A percentile compares a stretch with the other conserved stretches of the same genome.
Evolutionary conservation across 169 alveolate genomes (phyloP).

Genomic region (Eimeria maxima): DNA sequence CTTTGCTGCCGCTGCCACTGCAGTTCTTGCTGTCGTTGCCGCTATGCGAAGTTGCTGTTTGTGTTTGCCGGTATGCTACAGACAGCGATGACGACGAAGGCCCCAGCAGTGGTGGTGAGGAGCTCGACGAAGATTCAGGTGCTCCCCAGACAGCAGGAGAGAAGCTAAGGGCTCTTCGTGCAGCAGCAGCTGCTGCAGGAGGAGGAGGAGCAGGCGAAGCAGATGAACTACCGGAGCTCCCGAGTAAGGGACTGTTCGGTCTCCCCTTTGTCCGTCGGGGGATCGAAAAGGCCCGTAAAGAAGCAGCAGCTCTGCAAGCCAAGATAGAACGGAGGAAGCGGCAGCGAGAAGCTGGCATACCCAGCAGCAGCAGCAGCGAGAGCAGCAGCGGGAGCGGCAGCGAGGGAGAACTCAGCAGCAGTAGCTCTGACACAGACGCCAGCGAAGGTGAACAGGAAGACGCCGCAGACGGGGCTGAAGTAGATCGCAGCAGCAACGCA

Average conservation of each 20-base stretch:
- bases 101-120: not conserved
- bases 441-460: not conserved
- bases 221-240: constrained; percentile 23
- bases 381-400: constrained; percentile 52
- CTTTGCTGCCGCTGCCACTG: not conserved
- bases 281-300: not conserved
- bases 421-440: not conserved
- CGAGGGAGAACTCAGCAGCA: constrained; percentile 8
- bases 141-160: not conserved
- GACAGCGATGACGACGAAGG: not conserved
- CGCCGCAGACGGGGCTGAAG: not conserved
- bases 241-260: constrained; percentile 62
- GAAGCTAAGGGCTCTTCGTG: not conserved
- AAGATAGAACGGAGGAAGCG: constrained; percentile 10
- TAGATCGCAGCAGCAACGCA: not conserved
- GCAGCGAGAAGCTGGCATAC: constrained; percentile 51
- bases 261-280: constrained; percentile 73
- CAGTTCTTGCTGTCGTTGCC: not conserved
- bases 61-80: not conserved
- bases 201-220: not conserved
- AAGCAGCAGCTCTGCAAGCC: constrained; percentile 20
- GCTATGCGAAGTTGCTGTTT: not conserved
- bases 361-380: not conserved
- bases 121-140: not conserved
- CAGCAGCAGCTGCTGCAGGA: constrained; percentile 9